phyloP scores from a whole-genome alignment of 768 basidiomycete genomes.

The Boletus speciosus region DNA sequence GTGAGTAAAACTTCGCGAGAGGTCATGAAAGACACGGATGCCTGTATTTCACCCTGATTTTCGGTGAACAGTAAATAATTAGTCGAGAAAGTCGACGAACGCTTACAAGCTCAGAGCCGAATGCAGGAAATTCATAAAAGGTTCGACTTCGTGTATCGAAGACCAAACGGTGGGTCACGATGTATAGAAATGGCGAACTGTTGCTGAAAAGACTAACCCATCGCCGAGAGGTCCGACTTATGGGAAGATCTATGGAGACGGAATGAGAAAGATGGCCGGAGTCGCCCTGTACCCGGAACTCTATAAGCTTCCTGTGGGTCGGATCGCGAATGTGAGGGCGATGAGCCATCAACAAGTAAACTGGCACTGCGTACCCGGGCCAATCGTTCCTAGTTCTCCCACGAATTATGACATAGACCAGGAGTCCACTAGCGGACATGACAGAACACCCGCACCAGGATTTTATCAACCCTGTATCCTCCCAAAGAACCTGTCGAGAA shows the following conservation, averaged over 20 bases:
- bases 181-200: not conserved
- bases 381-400: not conserved
- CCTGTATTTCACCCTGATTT: not conserved
- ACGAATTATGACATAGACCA: not conserved
- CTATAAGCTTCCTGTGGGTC: not conserved
- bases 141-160: not conserved
- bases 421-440: not conserved
- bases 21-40: not conserved
- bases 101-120: not conserved
- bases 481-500: constrained; percentile 1
- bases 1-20: not conserved
- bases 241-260: not conserved
- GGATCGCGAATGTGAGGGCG: not conserved
- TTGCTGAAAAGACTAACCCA: not conserved
- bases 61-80: not conserved
- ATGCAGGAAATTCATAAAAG: not conserved
- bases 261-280: not conserved
- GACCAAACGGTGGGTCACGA: not conserved
- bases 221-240: not conserved
- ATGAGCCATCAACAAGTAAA: not conserved
- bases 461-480: not conserved
- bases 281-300: not conserved
- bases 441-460: constrained; percentile 1
- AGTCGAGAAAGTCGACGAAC: not conserved
- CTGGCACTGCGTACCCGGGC: not conserved